Evolutionary conservation across 2,329 filamentous ascomycete genomes (phyloP), one percentile per base, ranked within the genome.

Genomic region (Diaporthe citrichinensis): DNA sequence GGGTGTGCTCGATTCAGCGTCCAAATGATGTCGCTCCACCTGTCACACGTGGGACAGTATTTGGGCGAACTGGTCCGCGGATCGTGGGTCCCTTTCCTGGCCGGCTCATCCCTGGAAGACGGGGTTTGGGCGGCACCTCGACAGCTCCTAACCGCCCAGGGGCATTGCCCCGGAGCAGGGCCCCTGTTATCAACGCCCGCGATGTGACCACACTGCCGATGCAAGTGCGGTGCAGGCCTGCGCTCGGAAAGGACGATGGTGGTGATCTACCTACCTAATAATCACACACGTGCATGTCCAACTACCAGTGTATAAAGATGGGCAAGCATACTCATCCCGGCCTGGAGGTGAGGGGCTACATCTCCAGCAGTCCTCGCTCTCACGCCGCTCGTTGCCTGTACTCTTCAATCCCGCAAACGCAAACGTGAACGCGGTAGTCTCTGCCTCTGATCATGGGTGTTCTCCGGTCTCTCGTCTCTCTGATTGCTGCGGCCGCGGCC

Each of bases 181-280:
- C 46, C 34, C 46, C 25, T 69, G 28, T 46, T 69, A 69, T 41
- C 65, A 69, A 14, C 14, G 8, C 4, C 51, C 36, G 49, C 65
- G 65, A 69, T 69, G 65, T 41, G 2, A 69, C 65, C 65, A 69
- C 34, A 55, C 49, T 69, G 65, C 49, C 49, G 65, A 51, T 17
- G 53, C 25, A 28, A 39, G 25, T 10, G 25, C 25, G 14, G 53
- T 55, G 53, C 25, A 31, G 4, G 65, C 34, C n/a, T 28, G 65
- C 49, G 17, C 17, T 41, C 65, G 65, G 65, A 41, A 55, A 55
- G 49, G 51, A 55, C 34, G 10, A 20, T 69, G 65, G 65, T 55
- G 49, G 49, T 69, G 65, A 69, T 69, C 65, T 69, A 2, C 65
- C 65, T 55, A 69, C 65, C 65, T 53, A 69, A 69, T 53, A 55